These are phyloP conservation scores for Solanum clarkiae DNA, from an alignment of 257 asterid genomes.

Conservation along the genomic window DNA sequence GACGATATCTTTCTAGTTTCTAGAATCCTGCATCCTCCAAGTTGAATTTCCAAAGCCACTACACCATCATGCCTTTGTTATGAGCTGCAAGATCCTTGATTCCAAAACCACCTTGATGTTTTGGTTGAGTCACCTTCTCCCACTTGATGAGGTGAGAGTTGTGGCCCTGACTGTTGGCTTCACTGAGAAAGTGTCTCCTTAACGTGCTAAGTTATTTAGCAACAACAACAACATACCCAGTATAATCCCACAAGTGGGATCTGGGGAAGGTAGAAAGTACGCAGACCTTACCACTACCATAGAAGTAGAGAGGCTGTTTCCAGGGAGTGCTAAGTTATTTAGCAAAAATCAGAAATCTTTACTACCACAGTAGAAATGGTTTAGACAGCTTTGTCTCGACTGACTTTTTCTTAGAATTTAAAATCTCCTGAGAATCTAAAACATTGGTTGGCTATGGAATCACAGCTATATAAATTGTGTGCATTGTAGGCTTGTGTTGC, in stretches of 20 bases:
- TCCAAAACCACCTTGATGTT: not conserved
- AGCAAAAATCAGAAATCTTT: not conserved
- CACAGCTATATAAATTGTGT: not conserved
- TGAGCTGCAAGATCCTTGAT: not conserved
- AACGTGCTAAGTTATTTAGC: not conserved
- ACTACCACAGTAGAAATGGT: not conserved
- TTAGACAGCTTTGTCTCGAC: not conserved
- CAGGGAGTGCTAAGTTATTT: not conserved
- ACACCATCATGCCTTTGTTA: not conserved
- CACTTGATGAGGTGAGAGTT: not conserved
- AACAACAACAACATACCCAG: no score
- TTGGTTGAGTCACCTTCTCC: not conserved
- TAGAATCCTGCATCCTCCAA: not conserved
- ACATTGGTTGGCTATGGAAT: not conserved
- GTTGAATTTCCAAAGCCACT: not conserved
- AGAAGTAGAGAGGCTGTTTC: no score
- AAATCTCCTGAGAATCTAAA: not conserved
- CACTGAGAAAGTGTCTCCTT: not conserved
- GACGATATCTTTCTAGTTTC: not conserved
- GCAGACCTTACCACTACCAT: no score
- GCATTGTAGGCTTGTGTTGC: conserved; percentile 51
- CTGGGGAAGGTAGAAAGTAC: no score
- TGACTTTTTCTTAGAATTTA: not conserved
- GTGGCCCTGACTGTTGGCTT: not conserved
- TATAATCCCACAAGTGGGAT: no score